A percentile compares a stretch with the other conserved stretches of the same genome.
Conservation (phyloP, 768 basidiomycete genomes). For the Leucocoprinus sp. region DNA sequence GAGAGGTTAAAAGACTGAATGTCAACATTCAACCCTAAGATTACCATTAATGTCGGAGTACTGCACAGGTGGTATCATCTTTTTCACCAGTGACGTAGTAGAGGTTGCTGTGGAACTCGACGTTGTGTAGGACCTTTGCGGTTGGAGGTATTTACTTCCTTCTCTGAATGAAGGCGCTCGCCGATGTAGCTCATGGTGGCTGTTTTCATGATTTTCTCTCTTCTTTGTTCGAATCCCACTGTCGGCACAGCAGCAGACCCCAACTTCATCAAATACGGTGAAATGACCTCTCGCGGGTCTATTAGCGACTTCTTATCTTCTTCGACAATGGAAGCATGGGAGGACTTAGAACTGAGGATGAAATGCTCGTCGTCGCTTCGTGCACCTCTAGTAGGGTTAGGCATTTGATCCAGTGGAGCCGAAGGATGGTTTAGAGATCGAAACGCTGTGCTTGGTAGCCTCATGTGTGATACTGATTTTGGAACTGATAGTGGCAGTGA, state of each 20-base stretch:
- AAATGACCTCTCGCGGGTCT: neutral
- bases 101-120: neutral
- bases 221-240: neutral
- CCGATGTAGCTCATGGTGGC: neutral
- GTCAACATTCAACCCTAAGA: neutral
- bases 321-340: neutral
- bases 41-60: neutral
- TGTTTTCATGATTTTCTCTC: slow-evolving; percentile 1
- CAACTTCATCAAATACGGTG: neutral
- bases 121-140: neutral
- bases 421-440: neutral
- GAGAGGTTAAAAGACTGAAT: neutral
- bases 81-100: neutral
- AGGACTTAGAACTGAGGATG: slow-evolving; percentile 1
- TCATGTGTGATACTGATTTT: neutral
- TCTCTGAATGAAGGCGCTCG: neutral
- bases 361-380: neutral
- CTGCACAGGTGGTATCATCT: neutral
- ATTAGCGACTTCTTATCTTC: neutral
- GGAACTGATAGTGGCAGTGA: slow-evolving; percentile 2
- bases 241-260: neutral
- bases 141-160: slow-evolving; percentile 4
- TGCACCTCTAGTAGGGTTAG: neutral
- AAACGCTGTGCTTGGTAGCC: neutral
- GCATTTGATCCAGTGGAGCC: neutral